Conservation (phyloP, 2,329 filamentous ascomycete species). For the Ophiognomonia clavigignenti-juglandacearum region DNA sequence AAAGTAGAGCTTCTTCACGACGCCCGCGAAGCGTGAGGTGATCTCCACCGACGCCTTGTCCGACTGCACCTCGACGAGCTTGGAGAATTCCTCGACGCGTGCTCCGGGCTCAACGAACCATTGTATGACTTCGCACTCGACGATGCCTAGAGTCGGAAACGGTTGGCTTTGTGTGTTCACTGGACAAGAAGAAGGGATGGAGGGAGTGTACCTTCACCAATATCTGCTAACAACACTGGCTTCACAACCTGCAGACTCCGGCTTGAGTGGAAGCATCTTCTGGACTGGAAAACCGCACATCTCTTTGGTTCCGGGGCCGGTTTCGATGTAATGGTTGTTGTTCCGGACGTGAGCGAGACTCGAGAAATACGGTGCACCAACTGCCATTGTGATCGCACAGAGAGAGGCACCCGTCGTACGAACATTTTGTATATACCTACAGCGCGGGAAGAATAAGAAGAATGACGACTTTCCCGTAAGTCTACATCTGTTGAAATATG, state of each 20-base stretch:
- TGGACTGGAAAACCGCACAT: neutral
- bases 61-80: conserved; percentile 95
- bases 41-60: conserved; percentile 93
- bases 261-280: conserved; percentile 47
- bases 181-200: neutral
- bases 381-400: conserved; percentile 46
- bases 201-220: conserved; percentile 67
- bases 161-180: conserved; percentile 1
- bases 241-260: conserved; percentile 56
- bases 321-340: neutral
- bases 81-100: conserved; percentile 95
- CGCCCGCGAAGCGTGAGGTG: conserved; percentile 88
- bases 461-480: too few relatives aligned
- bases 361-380: conserved; percentile 35
- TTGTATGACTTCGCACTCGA: conserved; percentile 97
- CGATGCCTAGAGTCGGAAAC: conserved; percentile 67
- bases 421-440: conserved; percentile 40
- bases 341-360: conserved; percentile 20
- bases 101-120: conserved; percentile 98
- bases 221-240: conserved; percentile 78
- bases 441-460: neutral
- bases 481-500: too few relatives aligned
- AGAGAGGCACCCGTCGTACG: conserved; percentile 46
- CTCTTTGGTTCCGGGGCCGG: conserved; percentile 1
- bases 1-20: conserved; percentile 95